Conservation (phyloP, 768 basidiomycete genomes). For the Gloeophyllum trabeum region DNA sequence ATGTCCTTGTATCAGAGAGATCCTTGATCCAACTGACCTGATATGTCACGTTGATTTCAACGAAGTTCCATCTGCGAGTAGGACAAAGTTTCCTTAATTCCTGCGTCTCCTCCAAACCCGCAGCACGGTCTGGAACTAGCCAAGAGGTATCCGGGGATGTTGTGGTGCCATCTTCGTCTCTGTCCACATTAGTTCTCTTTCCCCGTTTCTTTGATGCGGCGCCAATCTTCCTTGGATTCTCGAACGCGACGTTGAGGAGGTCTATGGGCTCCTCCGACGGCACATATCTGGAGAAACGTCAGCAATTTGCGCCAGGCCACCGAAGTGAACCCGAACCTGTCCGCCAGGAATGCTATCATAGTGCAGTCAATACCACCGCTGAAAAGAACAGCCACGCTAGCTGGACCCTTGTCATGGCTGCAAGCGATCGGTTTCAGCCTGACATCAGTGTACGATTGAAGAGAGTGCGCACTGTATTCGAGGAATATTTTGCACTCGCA, state of each 20-base stretch:
- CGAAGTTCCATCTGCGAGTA: slow-evolving; percentile 82
- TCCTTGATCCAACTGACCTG: too few relatives aligned
- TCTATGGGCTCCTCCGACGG: slow-evolving; percentile 78
- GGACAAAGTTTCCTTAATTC: slow-evolving; percentile 74
- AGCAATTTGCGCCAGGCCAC: too few relatives aligned
- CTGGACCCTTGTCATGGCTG: slow-evolving; percentile 21
- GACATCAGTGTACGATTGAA: slow-evolving; percentile 2
- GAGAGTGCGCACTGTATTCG: slow-evolving; percentile 20
- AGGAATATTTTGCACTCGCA: slow-evolving; percentile 64
- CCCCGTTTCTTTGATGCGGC: slow-evolving; percentile 29
- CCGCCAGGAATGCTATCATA: slow-evolving; percentile 68
- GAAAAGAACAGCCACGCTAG: slow-evolving; percentile 78
- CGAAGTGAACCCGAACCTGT: slow-evolving; percentile 34
- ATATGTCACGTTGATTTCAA: slow-evolving; percentile 81
- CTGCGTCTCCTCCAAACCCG: slow-evolving; percentile 66
- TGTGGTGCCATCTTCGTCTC: background rate
- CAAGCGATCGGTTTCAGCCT: slow-evolving; percentile 1
- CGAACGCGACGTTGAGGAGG: slow-evolving; percentile 87
- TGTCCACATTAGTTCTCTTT: slow-evolving; percentile 17
- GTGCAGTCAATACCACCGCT: slow-evolving; percentile 96
- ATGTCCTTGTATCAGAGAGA: too few relatives aligned
- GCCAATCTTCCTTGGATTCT: slow-evolving; percentile 78
- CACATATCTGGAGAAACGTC: slow-evolving; percentile 46
- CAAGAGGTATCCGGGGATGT: slow-evolving; percentile 26
- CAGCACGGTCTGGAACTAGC: slow-evolving; percentile 81